phyloP scores from a whole-genome alignment of 2,329 filamentous ascomycete species.

The Colletotrichum chlorophyti region DNA sequence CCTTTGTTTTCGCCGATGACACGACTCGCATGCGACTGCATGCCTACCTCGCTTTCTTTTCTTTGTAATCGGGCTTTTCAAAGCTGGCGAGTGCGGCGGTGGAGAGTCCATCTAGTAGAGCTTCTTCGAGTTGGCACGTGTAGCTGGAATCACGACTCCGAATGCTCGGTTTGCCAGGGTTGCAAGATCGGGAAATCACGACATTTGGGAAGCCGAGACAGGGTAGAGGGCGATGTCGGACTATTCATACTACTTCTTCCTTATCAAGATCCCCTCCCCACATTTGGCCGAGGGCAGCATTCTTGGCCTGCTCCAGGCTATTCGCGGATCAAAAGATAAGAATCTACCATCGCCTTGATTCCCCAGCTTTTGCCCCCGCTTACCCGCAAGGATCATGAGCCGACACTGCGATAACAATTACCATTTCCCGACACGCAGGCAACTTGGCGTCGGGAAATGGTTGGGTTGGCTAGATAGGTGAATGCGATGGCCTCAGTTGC shows the following conservation, averaged over 20 bases:
- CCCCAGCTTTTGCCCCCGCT: constrained; percentile 12
- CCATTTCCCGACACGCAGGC: constrained; percentile 10
- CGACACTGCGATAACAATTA: constrained; percentile 7
- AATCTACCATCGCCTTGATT: too few species aligned
- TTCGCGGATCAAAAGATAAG: constrained; percentile 10
- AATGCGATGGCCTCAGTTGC: constrained; percentile 20
- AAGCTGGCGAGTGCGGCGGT: background rate
- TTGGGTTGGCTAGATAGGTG: constrained; percentile 12
- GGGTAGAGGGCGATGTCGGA: constrained; percentile 18
- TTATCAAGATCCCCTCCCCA: constrained; percentile 13
- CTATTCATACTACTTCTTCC: constrained; percentile 11
- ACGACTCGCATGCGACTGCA: constrained; percentile 27
- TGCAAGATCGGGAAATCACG: constrained; percentile 15
- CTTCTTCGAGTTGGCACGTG: background rate
- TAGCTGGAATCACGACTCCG: too few species aligned
- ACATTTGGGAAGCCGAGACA: background rate
- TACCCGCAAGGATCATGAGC: constrained; percentile 13
- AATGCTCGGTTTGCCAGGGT: background rate
- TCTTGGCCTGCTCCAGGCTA: background rate
- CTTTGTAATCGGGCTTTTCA: constrained; percentile 10
- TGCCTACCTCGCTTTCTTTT: constrained; percentile 25
- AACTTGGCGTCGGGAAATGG: constrained; percentile 12
- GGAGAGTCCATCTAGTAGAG: constrained; percentile 10
- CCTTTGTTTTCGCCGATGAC: constrained; percentile 26
- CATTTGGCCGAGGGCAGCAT: constrained; percentile 15